Base-by-base conservation (phyloP, 805 yeast species). In the Clavispora asparagi region DNA sequence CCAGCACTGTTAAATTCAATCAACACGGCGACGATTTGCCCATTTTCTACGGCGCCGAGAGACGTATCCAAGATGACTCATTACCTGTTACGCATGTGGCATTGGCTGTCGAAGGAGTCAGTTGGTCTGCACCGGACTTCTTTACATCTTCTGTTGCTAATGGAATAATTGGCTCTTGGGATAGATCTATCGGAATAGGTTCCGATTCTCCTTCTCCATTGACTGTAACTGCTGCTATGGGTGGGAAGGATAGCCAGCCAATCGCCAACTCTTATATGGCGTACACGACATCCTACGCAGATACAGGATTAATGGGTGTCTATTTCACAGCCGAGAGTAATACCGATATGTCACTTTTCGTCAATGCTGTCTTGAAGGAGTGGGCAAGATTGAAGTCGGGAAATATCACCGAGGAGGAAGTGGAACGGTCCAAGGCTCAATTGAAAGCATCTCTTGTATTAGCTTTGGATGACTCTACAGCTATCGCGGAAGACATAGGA, bases 81-180 rank as follows among this genome's bases (percentile, higher is more conserved):
- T 69, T 94, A 59, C 96, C 97, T 29, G 82, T 82, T 7, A 90
- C 97, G 1, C 95, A 94, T 67, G 80, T 91, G 45, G 99, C 97
- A 5, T 70, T 94, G 44, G 94, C 97, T 11, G 84, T 94, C n/a
- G 98, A 94, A 73, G 98, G 99, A 57, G 97, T 91, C 23, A 85
- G 96, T 33, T 94, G 99, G 99, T 85, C 87, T 32, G 88, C 94
- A 2, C 89, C 95, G 10, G 97, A 94, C 64, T 94, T 91, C 70
- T 91, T 90, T 73, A 85, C 95, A 16, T 97, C 96, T 0, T 77
- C 95, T 35, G 96, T 92, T 1, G 95, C 97, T 7, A 97, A 94
- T 71, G 97, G 98, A 10, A 85, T 94, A 47, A 85, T 94, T 39
- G 99, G 99, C 33, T 87, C 90, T 59, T 94, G 98, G 98, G 98